phyloP scores from a whole-genome alignment of 768 basidiomycete species.

The Mrakia blollopis region DNA sequence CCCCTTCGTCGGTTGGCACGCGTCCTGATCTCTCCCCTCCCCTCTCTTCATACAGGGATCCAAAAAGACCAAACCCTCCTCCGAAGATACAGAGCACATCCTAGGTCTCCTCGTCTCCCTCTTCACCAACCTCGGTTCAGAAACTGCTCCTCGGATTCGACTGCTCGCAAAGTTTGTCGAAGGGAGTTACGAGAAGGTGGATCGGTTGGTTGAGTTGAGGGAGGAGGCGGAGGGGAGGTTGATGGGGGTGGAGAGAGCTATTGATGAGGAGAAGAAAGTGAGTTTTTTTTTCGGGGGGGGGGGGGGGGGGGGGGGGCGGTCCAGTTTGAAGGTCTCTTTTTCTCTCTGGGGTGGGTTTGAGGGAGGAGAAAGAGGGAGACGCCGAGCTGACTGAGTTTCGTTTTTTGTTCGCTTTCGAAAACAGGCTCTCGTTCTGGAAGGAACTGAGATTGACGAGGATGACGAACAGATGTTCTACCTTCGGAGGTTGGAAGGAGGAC shows the following conservation, averaged over 20 bases:
- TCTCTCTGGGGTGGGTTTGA: background rate
- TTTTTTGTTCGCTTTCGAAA: background rate
- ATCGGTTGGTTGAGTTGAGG: conserved; percentile 82
- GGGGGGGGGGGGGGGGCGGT: too few species aligned
- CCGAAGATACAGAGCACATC: conserved; percentile 79
- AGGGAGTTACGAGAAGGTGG: conserved; percentile 84
- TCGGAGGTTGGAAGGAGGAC: conserved; percentile 76
- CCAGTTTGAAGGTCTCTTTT: too few species aligned
- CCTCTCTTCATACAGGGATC: conserved; percentile 1
- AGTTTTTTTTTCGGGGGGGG: conserved; percentile 17
- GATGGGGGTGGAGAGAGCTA: conserved; percentile 58
- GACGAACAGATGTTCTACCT: conserved; percentile 77
- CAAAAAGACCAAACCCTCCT: conserved; percentile 41
- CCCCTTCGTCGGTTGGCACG: background rate
- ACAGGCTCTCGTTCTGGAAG: conserved; percentile 56
- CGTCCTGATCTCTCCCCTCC: background rate
- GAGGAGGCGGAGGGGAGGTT: conserved; percentile 64
- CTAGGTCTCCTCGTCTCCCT: conserved; percentile 84
- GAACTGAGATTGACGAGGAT: conserved; percentile 56
- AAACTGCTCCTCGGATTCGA: conserved; percentile 71
- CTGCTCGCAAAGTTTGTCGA: conserved; percentile 92
- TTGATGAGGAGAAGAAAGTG: conserved; percentile 66
- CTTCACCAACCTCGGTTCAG: conserved; percentile 78
- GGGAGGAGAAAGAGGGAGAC: background rate
- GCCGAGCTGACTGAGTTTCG: background rate